phyloP scores from a whole-genome alignment of 352 stramenopile species.

The Pythium vanterpoolii region DNA sequence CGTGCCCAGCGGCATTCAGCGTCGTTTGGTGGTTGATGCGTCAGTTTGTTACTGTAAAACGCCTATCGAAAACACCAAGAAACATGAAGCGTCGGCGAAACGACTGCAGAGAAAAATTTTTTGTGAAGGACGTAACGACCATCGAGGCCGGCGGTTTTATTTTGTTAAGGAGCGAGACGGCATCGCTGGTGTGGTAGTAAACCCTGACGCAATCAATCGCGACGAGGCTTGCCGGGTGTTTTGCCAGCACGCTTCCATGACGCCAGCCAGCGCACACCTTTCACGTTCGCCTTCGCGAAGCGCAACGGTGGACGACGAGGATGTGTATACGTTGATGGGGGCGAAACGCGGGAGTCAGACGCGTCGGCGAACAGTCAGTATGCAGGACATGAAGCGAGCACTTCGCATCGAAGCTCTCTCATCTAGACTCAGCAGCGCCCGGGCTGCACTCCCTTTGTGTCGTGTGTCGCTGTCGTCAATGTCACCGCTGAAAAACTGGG shows the following conservation, averaged over 20 bases:
- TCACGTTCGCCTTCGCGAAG: background rate
- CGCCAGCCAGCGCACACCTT: background rate
- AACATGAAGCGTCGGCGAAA: background rate
- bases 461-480: conserved; percentile 13
- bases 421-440: conserved; percentile 4
- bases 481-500: background rate
- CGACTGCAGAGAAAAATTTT: background rate
- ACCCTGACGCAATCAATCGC: background rate
- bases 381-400: background rate
- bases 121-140: background rate
- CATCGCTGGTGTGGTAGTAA: too few relatives aligned
- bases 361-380: background rate
- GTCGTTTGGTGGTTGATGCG: too few relatives aligned
- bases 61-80: too few relatives aligned
- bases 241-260: background rate
- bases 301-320: background rate
- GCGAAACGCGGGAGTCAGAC: too few relatives aligned
- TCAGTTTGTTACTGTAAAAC: too few relatives aligned
- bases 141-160: too few relatives aligned
- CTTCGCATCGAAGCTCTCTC: background rate
- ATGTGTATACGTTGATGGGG: background rate
- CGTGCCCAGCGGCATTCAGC: too few relatives aligned
- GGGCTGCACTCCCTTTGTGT: conserved; percentile 4
- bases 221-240: too few relatives aligned
- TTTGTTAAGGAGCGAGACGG: too few relatives aligned